Percentiles rank a stretch among this genome's conserved stretches.
These are phyloP conservation scores for Solanum piurae DNA, from an alignment of 257 asterid genomes.

Conservation along the genomic window DNA sequence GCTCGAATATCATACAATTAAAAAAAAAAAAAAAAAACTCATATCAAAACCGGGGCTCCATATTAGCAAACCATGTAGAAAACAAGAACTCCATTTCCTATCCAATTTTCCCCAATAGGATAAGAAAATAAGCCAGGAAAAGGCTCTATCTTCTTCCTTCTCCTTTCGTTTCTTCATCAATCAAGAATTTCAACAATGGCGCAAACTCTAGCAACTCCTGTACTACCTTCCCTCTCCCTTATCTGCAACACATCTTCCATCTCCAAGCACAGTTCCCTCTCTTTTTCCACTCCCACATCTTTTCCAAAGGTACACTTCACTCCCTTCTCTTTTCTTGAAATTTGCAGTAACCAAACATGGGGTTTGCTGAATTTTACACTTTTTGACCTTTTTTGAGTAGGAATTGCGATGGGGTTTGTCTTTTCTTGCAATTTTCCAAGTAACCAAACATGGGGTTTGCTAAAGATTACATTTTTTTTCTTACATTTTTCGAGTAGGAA, in stretches of 20 bases:
- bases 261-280: conserved; percentile 25
- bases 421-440: not conserved
- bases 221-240: conserved; percentile 53
- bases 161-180: not conserved
- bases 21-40: no score
- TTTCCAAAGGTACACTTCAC: conserved; percentile 41
- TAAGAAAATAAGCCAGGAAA: not conserved
- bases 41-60: not conserved
- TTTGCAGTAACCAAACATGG: not conserved
- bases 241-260: conserved; percentile 37
- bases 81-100: not conserved
- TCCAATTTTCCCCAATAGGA: not conserved
- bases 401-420: not conserved
- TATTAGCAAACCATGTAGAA: not conserved
- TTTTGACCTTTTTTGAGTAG: not conserved
- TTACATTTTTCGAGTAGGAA: not conserved
- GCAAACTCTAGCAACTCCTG: conserved; percentile 58
- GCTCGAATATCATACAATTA: not conserved
- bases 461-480: not conserved
- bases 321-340: not conserved
- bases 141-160: not conserved
- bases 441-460: not conserved
- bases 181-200: conserved; percentile 35
- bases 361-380: not conserved
- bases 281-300: conserved; percentile 25